A percentile compares a stretch with the other conserved stretches of the same genome.
phyloP scores from a whole-genome alignment of 192 early-diverging fungal species.

The Backusella liffmaniae region DNA sequence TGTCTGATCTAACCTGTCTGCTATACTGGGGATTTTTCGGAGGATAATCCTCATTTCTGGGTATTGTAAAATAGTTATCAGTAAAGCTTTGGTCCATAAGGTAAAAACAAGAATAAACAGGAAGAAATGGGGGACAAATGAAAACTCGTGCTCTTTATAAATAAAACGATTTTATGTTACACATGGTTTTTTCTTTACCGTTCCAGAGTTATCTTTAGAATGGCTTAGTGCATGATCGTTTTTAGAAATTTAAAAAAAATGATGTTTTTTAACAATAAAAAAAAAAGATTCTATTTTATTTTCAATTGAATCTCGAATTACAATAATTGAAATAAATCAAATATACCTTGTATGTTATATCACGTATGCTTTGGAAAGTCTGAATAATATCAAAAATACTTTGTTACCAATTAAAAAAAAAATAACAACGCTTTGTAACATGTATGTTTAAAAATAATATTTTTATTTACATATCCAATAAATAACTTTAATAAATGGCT shows the following conservation, averaged over 20 bases:
- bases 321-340: not conserved
- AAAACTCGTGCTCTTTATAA: not conserved
- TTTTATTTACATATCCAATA: not conserved
- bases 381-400: not conserved
- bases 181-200: not conserved
- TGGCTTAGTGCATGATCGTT: not conserved
- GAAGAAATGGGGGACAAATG: not conserved
- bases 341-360: not conserved
- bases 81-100: not conserved
- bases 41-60: not conserved
- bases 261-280: not conserved
- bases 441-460: not conserved
- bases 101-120: not conserved
- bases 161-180: not conserved
- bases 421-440: not conserved
- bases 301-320: not conserved
- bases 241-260: not conserved
- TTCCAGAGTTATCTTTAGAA: not conserved
- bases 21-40: not conserved
- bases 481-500: not conserved
- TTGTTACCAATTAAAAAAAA: not conserved
- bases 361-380: not conserved
- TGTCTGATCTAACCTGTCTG: not conserved
- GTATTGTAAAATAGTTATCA: not conserved
- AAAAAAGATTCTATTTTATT: not conserved